Evolutionary conservation across 352 stramenopile species (phyloP).

Genomic region (Globisporangium abappressorium): DNA sequence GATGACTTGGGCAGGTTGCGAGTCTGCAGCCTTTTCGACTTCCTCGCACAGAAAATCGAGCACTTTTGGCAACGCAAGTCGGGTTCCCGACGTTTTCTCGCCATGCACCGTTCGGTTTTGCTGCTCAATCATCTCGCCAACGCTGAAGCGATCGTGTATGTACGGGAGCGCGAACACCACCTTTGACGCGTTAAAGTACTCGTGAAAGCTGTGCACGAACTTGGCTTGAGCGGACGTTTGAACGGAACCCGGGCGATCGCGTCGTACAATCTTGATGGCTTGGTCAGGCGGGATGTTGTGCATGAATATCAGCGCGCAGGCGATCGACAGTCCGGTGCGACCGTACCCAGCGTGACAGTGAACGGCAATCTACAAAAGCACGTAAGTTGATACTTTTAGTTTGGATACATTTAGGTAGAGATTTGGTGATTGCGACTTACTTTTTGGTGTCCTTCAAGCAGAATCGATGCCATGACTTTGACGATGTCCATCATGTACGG

Average conservation of each 20-base stretch:
- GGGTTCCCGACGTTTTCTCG: slow-evolving; percentile 22
- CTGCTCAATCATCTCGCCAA: slow-evolving; percentile 61
- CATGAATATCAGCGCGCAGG: slow-evolving; percentile 82
- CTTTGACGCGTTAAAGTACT: slow-evolving; percentile 63
- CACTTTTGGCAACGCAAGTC: slow-evolving; percentile 43
- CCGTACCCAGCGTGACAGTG: slow-evolving; percentile 90
- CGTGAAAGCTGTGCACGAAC: slow-evolving; percentile 74
- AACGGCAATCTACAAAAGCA: slow-evolving; percentile 56
- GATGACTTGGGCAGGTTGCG: slow-evolving; percentile 13
- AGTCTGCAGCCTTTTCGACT: slow-evolving; percentile 35
- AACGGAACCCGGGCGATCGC: slow-evolving; percentile 72
- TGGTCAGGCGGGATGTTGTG: slow-evolving; percentile 68
- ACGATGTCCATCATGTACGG: slow-evolving; percentile 87
- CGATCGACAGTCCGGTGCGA: slow-evolving; percentile 84
- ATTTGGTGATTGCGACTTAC: slow-evolving; percentile 18
- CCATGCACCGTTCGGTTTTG: slow-evolving; percentile 64
- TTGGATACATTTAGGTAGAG: too few relatives aligned
- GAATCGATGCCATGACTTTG: slow-evolving; percentile 75
- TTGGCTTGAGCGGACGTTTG: slow-evolving; percentile 70
- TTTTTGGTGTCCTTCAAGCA: slow-evolving; percentile 63
- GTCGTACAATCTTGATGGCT: slow-evolving; percentile 71
- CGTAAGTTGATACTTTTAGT: background rate
- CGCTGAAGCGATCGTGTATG: slow-evolving; percentile 71
- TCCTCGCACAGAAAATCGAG: slow-evolving; percentile 60
- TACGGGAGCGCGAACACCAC: slow-evolving; percentile 73